Evolutionary conservation across 2,329 filamentous ascomycete species (phyloP).

Genomic region (Hawksworthiomyces lignivorus): DNA sequence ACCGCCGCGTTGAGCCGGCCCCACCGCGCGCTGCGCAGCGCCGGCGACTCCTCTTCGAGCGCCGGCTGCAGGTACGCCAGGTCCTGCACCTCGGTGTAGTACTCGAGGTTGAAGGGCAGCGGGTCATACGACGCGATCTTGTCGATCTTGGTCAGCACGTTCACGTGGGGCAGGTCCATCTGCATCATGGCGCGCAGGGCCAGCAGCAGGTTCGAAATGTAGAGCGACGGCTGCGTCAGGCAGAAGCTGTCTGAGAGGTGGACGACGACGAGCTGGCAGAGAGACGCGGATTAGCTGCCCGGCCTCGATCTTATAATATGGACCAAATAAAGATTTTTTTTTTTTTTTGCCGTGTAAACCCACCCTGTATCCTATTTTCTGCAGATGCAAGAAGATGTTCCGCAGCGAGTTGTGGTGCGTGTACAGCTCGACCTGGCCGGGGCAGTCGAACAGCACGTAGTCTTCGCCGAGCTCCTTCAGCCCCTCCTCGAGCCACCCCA

Average conservation of each 20-base stretch:
- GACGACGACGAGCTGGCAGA: slow-evolving; percentile 72
- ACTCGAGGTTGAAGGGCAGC: slow-evolving; percentile 91
- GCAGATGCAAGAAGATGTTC: slow-evolving; percentile 83
- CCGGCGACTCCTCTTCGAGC: slow-evolving; percentile 70
- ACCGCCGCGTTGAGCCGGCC: slow-evolving; percentile 79
- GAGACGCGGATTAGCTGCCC: too few relatives aligned
- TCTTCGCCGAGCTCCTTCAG: slow-evolving; percentile 77
- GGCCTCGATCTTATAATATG: too few relatives aligned
- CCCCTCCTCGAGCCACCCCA: slow-evolving; percentile 82
- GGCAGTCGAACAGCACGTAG: slow-evolving; percentile 92
- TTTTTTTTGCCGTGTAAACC: too few relatives aligned
- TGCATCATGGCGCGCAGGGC: slow-evolving; percentile 95
- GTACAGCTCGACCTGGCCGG: slow-evolving; percentile 93
- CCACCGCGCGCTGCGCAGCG: slow-evolving; percentile 66
- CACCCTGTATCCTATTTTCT: slow-evolving; percentile 89
- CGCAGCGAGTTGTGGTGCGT: slow-evolving; percentile 89
- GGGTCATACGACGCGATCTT: slow-evolving; percentile 79
- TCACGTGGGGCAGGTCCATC: slow-evolving; percentile 93
- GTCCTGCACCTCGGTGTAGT: slow-evolving; percentile 95
- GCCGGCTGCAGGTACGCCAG: slow-evolving; percentile 74
- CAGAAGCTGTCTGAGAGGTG: slow-evolving; percentile 93
- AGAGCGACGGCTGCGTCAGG: slow-evolving; percentile 85
- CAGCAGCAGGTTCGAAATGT: slow-evolving; percentile 87
- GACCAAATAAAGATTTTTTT: neutral
- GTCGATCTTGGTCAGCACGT: slow-evolving; percentile 96